Base-by-base conservation (phyloP, 2,329 filamentous ascomycete species). In the Calcarisporium arbuscula region DNA sequence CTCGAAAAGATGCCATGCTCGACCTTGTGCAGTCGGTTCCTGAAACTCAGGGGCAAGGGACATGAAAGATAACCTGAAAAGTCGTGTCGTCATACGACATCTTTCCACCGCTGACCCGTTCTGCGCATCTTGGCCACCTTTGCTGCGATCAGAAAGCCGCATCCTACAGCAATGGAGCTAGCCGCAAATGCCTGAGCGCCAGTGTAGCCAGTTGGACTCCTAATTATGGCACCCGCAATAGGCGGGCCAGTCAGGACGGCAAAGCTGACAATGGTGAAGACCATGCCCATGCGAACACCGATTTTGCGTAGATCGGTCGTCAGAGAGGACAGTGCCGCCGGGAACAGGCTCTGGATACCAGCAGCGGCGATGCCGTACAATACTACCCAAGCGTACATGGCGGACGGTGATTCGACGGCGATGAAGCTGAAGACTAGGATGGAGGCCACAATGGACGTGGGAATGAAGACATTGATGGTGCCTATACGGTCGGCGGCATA, bases 271-370 rank as follows among this genome's bases (percentile, higher is more conserved):
- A 74, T 66, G 1, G 68, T 73, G 29, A 78, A 77, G 1, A 67
- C 59, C 73, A 78, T 77, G 30, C 74, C 74, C 51, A 77, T 72
- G 8, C 73, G 56, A 3, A 69, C 65, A 1, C 73, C 74, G 14
- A 68, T 59, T 52, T 70, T 73, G 7, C 60, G 49, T 39, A 69
- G 54, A 47, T 77, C 72, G 5, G 59, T 60, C 3, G 70, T 74
- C 38, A 78, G 56, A 27, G 69, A 71, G 32, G 68, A 71, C 27
- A 82, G 48, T 0, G 70, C 48, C 0, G 77, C 76, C 0, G 80
- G 79, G 49, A 84, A 82, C 6, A 85, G 51, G 2, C 69, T 70
- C 59, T 84, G 79, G 26, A 84, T 71, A 0, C 66, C 74, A 1
- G 76, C 78, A 0, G 68, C 74, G 1, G 66, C 64, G 21, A 84